phyloP scores from a whole-genome alignment of 2,329 filamentous ascomycete species.

The Cryphonectria nitschkei region DNA sequence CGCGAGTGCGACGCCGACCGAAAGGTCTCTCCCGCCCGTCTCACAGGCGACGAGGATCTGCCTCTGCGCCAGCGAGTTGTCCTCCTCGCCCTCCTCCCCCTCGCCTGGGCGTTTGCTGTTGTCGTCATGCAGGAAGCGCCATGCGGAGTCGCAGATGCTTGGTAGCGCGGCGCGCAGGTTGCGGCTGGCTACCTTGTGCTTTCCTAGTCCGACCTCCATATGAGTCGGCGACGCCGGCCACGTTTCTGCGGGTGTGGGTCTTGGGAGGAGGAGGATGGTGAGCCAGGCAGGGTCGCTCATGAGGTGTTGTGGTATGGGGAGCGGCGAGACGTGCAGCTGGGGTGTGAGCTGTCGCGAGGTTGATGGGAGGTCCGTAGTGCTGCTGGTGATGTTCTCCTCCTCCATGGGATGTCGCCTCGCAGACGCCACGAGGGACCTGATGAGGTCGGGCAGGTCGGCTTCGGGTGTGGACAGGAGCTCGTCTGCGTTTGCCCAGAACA shows the following conservation, averaged over 20 bases:
- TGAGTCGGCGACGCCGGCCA: constrained; percentile 43
- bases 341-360: constrained; percentile 25
- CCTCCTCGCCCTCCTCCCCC: background rate
- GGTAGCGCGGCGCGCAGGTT: constrained; percentile 74
- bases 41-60: constrained; percentile 68
- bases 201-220: constrained; percentile 67
- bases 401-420: constrained; percentile 26
- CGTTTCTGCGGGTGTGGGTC: constrained; percentile 48
- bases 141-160: constrained; percentile 61
- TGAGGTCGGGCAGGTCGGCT: constrained; percentile 59
- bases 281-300: constrained; percentile 36
- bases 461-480: constrained; percentile 67
- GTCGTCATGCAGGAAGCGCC: constrained; percentile 40
- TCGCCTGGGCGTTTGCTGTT: background rate
- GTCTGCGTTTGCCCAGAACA: constrained; percentile 78
- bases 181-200: constrained; percentile 79
- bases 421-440: constrained; percentile 48
- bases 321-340: constrained; percentile 34
- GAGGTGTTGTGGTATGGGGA: constrained; percentile 17
- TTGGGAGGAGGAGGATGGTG: constrained; percentile 48
- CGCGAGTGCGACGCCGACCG: constrained; percentile 76
- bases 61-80: background rate
- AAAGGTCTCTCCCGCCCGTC: constrained; percentile 73
- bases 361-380: constrained; percentile 5
- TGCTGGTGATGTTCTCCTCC: background rate